Evolutionary conservation across 306 rosid genomes (phyloP).

Genomic region (Vigna unguiculata): DNA sequence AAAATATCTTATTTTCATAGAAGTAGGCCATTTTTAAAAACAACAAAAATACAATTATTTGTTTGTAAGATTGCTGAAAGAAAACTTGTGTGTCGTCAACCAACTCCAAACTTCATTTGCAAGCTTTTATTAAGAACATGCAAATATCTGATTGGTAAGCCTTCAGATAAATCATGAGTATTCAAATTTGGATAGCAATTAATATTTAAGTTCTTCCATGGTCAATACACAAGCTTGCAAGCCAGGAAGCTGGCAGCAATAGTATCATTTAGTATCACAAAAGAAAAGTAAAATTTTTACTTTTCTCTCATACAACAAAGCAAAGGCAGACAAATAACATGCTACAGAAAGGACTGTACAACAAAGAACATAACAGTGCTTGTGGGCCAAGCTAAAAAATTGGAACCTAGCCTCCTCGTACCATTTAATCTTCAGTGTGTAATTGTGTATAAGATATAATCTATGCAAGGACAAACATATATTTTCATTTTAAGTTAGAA

Average conservation of each 20-base stretch:
- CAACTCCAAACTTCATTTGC: slow-evolving; percentile 9
- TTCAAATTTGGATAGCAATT: background rate
- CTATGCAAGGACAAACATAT: background rate
- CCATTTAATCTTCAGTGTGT: background rate
- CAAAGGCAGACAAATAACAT: background rate
- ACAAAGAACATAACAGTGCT: background rate
- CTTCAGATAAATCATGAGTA: background rate
- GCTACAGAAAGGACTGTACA: background rate
- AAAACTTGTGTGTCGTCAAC: background rate
- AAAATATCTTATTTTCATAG: slow-evolving; percentile 7
- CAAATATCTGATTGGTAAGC: background rate
- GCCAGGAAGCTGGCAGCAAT: slow-evolving; percentile 2
- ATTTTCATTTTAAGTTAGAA: background rate
- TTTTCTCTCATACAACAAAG: slow-evolving; percentile 16
- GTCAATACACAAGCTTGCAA: slow-evolving; percentile 2
- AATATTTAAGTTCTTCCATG: background rate
- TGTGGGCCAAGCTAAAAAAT: slow-evolving; percentile 2
- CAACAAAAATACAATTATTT: background rate
- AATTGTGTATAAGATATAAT: background rate
- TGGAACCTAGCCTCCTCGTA: background rate
- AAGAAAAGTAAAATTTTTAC: background rate
- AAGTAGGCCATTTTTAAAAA: slow-evolving; percentile 4
- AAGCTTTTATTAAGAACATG: background rate
- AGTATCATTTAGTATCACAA: background rate
- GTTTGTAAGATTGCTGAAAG: background rate